phyloP scores from a whole-genome alignment of 805 yeast species.

The Yarrowia yakushimensis region DNA sequence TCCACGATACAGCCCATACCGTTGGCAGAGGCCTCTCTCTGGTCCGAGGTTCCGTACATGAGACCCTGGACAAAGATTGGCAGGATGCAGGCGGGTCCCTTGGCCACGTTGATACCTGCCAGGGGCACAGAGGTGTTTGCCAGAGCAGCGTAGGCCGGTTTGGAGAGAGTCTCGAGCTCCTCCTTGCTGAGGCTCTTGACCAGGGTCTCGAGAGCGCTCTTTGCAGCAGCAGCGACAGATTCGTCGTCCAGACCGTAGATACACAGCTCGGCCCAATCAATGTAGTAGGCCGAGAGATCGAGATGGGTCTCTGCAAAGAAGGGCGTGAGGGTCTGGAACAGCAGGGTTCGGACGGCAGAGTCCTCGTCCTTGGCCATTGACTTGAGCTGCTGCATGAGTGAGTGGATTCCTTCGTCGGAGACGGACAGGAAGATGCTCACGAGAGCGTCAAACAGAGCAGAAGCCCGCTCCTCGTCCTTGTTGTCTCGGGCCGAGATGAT shows the following conservation, averaged over 20 bases:
- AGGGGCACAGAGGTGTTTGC: slow-evolving; percentile 58
- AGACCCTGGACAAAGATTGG: slow-evolving; percentile 93
- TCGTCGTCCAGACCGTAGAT: slow-evolving; percentile 70
- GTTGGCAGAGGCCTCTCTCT: slow-evolving; percentile 79
- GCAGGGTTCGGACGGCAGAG: slow-evolving; percentile 45
- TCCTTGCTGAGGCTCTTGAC: slow-evolving; percentile 73
- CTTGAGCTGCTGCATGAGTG: slow-evolving; percentile 76
- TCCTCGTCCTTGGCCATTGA: slow-evolving; percentile 75
- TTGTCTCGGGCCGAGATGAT: slow-evolving; percentile 41
- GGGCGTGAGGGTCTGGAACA: slow-evolving; percentile 62
- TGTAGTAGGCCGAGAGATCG: slow-evolving; percentile 66
- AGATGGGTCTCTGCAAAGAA: slow-evolving; percentile 65
- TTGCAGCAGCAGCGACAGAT: slow-evolving; percentile 60
- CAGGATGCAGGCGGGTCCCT: slow-evolving; percentile 79
- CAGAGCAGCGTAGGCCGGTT: slow-evolving; percentile 75
- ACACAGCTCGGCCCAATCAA: slow-evolving; percentile 69
- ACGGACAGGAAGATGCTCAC: slow-evolving; percentile 71
- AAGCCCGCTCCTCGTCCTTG: slow-evolving; percentile 41
- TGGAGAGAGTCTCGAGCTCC: slow-evolving; percentile 68
- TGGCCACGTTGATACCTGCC: slow-evolving; percentile 66
- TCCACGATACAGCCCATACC: slow-evolving; percentile 85
- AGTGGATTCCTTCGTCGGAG: slow-evolving; percentile 75
- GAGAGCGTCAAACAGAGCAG: slow-evolving; percentile 45
- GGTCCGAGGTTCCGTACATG: slow-evolving; percentile 85
- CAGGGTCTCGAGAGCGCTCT: slow-evolving; percentile 60